Percentiles rank a stretch among this genome's conserved stretches.
Conservation (phyloP, 225 moss, liverwort and hornwort genomes). For the Thuidium tamariscinum region DNA sequence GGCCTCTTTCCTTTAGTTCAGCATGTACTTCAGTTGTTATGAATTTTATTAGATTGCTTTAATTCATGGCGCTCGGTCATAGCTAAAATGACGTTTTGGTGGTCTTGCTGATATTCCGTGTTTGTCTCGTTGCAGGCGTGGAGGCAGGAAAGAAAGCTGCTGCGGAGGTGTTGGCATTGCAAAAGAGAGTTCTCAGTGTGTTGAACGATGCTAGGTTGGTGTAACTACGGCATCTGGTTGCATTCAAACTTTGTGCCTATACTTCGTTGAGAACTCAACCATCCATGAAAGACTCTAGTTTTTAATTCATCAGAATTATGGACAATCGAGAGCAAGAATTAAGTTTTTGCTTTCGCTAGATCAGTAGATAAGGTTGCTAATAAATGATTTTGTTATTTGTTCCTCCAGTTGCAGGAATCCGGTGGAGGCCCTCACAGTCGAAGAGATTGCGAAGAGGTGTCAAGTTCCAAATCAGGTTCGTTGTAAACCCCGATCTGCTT, state of each 20-base stretch:
- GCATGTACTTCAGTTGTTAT: neutral
- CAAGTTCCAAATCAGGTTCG: constrained; percentile 60
- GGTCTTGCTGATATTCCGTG: neutral
- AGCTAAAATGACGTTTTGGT: neutral
- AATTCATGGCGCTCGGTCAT: neutral
- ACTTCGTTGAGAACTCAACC: neutral
- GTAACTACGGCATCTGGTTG: neutral
- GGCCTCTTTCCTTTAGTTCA: neutral
- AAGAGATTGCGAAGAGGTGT: constrained; percentile 58
- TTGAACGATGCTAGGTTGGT: constrained; percentile 70
- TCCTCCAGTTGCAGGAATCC: constrained; percentile 62
- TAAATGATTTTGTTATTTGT: neutral
- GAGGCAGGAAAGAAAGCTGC: constrained; percentile 90
- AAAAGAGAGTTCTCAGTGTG: constrained; percentile 68
- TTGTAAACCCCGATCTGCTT: neutral
- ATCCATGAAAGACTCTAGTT: neutral
- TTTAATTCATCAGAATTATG: neutral
- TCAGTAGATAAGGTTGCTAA: neutral
- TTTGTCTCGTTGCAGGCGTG: constrained; percentile 39
- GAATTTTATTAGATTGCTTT: neutral
- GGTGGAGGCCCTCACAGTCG: constrained; percentile 72
- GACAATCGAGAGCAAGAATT: neutral
- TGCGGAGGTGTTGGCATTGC: constrained; percentile 69
- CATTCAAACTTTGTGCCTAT: neutral
- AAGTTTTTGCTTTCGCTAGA: neutral